phyloP scores from a whole-genome alignment of 1,139 yeast species.

The Sugiyamaella neomexicana region DNA sequence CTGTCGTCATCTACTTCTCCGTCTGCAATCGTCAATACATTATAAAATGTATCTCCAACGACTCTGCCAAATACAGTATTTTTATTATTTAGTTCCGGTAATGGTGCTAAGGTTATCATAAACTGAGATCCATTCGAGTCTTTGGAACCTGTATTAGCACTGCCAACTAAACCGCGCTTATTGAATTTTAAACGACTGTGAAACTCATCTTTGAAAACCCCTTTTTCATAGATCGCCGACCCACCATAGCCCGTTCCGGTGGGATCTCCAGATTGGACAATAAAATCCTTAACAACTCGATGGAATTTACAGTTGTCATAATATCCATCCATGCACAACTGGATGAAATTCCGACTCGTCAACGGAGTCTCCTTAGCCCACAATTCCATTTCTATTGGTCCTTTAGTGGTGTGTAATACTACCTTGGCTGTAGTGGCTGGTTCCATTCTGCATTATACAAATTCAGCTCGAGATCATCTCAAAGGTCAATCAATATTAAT shows the following conservation, averaged over 20 bases:
- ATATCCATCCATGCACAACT: conserved; percentile 48
- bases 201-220: conserved; percentile 48
- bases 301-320: conserved; percentile 49
- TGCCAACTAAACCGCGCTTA: conserved; percentile 59
- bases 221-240: conserved; percentile 32
- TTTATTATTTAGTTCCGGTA: conserved; percentile 47
- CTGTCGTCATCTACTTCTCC: conserved; percentile 48
- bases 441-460: conserved; percentile 40
- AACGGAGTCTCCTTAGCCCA: conserved; percentile 73
- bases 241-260: conserved; percentile 41
- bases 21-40: conserved; percentile 53
- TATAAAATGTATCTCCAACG: conserved; percentile 59
- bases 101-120: conserved; percentile 53
- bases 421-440: conserved; percentile 66
- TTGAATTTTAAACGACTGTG: conserved; percentile 56
- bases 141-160: conserved; percentile 42
- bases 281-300: conserved; percentile 44
- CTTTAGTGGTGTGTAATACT: conserved; percentile 57
- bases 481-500: too few species aligned
- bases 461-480: conserved; percentile 3
- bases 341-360: conserved; percentile 51
- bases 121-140: conserved; percentile 50
- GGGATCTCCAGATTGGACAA: conserved; percentile 46
- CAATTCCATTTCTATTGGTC: conserved; percentile 58
- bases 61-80: conserved; percentile 64